Conservation (phyloP, 805 yeast species). For the Huiozyma sinensis region DNA sequence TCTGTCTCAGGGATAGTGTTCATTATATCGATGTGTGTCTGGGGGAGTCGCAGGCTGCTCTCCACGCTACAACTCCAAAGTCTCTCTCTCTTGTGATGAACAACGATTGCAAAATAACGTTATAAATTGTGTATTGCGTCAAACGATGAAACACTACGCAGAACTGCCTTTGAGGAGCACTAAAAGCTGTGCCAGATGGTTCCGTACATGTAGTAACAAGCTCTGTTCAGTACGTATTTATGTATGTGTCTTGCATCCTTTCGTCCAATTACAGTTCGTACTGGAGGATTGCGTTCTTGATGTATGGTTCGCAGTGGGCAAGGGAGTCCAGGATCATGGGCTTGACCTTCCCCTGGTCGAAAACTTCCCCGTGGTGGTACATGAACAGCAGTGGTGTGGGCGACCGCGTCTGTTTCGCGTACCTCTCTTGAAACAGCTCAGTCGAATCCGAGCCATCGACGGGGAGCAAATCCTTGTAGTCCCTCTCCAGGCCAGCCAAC, state of each 20-base stretch:
- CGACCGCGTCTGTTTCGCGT: no score
- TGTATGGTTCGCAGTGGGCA: slow-evolving; percentile 17
- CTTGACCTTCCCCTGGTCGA: slow-evolving; percentile 7
- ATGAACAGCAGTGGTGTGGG: slow-evolving; percentile 10
- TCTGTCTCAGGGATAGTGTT: slow-evolving; percentile 10
- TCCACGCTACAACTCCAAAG: no score
- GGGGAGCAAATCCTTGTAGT: slow-evolving; percentile 13
- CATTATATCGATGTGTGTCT: slow-evolving; percentile 2
- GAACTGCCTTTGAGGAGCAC: no score
- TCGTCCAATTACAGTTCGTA: slow-evolving; percentile 18
- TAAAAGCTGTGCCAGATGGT: no score
- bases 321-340: slow-evolving; percentile 13
- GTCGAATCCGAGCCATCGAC: slow-evolving; percentile 13
- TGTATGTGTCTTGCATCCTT: no score
- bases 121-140: no score
- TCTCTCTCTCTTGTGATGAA: no score
- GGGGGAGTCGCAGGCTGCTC: no score
- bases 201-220: no score
- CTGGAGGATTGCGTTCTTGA: slow-evolving; percentile 17
- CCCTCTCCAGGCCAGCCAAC: slow-evolving; percentile 19
- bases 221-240: no score
- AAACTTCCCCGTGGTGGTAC: slow-evolving; percentile 2
- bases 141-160: no score
- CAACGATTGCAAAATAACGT: no score
- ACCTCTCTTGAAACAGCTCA: slow-evolving; percentile 8